phyloP scores from a whole-genome alignment of 1,284 basidiomycete genomes.

The Ceratobasidium sp. region DNA sequence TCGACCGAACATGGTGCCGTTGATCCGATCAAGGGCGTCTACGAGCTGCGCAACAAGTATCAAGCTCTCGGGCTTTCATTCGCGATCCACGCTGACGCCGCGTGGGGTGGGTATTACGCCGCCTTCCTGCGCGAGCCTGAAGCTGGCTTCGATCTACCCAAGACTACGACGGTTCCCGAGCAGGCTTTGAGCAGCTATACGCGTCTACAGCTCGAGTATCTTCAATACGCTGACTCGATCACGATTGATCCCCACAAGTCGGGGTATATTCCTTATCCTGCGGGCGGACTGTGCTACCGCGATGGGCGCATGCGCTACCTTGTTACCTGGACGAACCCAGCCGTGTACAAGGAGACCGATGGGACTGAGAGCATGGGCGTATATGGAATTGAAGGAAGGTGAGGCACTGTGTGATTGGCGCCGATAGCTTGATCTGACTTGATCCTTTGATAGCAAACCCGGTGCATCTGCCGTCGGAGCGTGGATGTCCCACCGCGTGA shows the following conservation, averaged over 20 bases:
- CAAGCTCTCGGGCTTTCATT: constrained; percentile 52
- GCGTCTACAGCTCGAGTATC: constrained; percentile 44
- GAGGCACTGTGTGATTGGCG: no score
- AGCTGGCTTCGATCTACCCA: neutral
- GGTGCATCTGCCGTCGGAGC: constrained; percentile 53
- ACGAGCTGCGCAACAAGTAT: constrained; percentile 51
- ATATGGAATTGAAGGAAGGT: constrained; percentile 58
- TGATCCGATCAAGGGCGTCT: constrained; percentile 53
- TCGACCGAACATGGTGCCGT: constrained; percentile 57
- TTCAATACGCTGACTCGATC: constrained; percentile 50
- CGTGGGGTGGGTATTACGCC: constrained; percentile 58
- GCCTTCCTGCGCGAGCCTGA: constrained; percentile 9
- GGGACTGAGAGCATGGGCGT: constrained; percentile 51
- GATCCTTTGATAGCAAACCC: no score
- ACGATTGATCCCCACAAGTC: constrained; percentile 59
- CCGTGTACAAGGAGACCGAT: constrained; percentile 47
- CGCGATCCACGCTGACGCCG: constrained; percentile 54
- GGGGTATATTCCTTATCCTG: constrained; percentile 57
- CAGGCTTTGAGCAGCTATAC: constrained; percentile 46
- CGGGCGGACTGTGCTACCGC: constrained; percentile 54
- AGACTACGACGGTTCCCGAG: constrained; percentile 43
- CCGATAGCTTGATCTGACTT: no score
- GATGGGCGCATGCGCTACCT: constrained; percentile 54
- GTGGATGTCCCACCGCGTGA: constrained; percentile 51
- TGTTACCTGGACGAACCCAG: constrained; percentile 54